These are phyloP conservation scores for Coccomyxa sp. DNA, from an alignment of 139 green algal species.

Conservation along the genomic window DNA sequence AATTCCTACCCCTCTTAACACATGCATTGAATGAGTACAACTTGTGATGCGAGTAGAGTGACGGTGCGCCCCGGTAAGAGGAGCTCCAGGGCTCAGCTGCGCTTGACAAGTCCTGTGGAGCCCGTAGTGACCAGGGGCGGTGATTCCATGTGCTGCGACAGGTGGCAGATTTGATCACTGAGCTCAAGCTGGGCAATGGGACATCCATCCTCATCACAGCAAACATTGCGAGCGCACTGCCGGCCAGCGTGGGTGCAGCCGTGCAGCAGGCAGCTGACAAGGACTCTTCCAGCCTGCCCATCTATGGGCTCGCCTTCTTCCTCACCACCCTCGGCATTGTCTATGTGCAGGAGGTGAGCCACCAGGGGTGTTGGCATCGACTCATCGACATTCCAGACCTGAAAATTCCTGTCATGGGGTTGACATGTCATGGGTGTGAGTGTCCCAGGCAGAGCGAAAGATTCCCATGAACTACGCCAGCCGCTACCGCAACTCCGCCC, in stretches of 20 bases:
- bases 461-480: conserved; percentile 97
- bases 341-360: conserved; percentile 76
- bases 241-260: conserved; percentile 66
- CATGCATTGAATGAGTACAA: not conserved
- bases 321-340: conserved; percentile 93
- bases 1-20: not conserved
- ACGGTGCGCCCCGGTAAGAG: too few species aligned
- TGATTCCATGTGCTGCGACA: conserved; percentile 12
- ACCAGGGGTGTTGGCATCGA: not conserved
- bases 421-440: not conserved
- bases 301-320: conserved; percentile 83
- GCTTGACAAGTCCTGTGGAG: not conserved
- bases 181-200: conserved; percentile 97
- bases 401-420: not conserved
- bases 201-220: conserved; percentile 98
- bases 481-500: conserved; percentile 60
- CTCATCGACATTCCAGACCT: too few species aligned
- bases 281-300: conserved; percentile 44
- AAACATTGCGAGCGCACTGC: conserved; percentile 91
- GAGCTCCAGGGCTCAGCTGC: too few species aligned
- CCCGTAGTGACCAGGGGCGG: not conserved
- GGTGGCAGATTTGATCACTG: conserved; percentile 80
- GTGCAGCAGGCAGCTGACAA: conserved; percentile 38
- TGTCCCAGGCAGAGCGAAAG: conserved; percentile 80
- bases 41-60: not conserved